Percentiles rank a stretch among this genome's conserved stretches.
phyloP scores from a whole-genome alignment of 768 basidiomycete species.

The Thelephora ganbajun region DNA sequence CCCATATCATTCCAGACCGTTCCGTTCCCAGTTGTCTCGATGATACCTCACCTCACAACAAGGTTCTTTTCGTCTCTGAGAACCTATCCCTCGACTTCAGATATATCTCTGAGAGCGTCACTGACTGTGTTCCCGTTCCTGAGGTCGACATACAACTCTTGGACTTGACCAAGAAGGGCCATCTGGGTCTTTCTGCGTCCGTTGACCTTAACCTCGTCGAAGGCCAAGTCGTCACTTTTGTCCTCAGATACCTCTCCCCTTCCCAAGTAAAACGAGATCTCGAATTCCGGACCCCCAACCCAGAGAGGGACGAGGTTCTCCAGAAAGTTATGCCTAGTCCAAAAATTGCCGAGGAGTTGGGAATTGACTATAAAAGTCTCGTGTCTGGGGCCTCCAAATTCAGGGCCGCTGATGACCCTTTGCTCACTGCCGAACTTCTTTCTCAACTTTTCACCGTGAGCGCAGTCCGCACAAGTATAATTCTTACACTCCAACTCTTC shows the following conservation, averaged over 20 bases:
- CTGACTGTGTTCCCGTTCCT: conserved; percentile 38
- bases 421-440: conserved; percentile 50
- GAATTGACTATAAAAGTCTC: conserved; percentile 34
- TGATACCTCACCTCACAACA: conserved; percentile 26
- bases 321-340: conserved; percentile 20
- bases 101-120: conserved; percentile 46
- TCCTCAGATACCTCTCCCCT: conserved; percentile 37
- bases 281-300: not conserved
- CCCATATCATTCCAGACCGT: conserved; percentile 37
- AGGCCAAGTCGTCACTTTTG: conserved; percentile 84
- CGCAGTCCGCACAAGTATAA: not conserved
- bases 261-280: not conserved
- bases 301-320: conserved; percentile 4
- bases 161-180: conserved; percentile 57
- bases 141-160: conserved; percentile 41
- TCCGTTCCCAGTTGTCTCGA: conserved; percentile 18
- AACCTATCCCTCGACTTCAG: conserved; percentile 60
- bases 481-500: not conserved
- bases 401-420: conserved; percentile 52
- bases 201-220: conserved; percentile 53
- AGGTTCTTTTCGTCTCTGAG: conserved; percentile 48
- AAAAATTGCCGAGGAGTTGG: conserved; percentile 28
- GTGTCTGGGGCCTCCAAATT: conserved; percentile 30
- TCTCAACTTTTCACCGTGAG: conserved; percentile 41
- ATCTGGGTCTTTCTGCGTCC: conserved; percentile 54